These are phyloP conservation scores for Leishmania tarentolae DNA, from an alignment of 208 protist genomes.

Conservation along the genomic window DNA sequence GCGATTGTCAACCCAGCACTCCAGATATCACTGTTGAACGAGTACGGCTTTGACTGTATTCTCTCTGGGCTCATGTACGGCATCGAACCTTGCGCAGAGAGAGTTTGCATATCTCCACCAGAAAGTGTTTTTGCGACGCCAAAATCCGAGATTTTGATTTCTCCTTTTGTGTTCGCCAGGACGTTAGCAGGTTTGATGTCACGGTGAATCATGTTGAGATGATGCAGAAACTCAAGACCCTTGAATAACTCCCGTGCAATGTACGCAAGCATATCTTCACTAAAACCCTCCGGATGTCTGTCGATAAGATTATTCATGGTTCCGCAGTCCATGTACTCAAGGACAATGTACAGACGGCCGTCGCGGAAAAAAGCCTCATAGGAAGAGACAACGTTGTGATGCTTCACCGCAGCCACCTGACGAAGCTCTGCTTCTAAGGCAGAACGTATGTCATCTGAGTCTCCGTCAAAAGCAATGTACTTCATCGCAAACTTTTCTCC, in stretches of 20 bases:
- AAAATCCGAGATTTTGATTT: conserved; percentile 98
- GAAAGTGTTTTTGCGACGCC: conserved; percentile 92
- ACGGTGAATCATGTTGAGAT: conserved; percentile 92
- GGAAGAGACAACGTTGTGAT: conserved; percentile 90
- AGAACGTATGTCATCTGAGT: conserved; percentile 71
- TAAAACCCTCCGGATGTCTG: conserved; percentile 64
- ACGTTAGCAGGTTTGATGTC: conserved; percentile 98
- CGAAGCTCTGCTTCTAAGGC: conserved; percentile 78
- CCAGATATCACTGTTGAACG: conserved; percentile 93
- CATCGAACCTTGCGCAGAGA: conserved; percentile 90
- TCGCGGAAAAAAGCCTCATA: conserved; percentile 92
- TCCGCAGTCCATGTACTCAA: conserved; percentile 91
- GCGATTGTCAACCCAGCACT: conserved; percentile 90
- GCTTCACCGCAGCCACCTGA: conserved; percentile 82
- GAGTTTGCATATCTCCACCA: conserved; percentile 72
- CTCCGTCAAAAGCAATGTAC: conserved; percentile 77
- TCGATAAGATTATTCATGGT: conserved; percentile 89
- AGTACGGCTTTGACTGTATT: conserved; percentile 89
- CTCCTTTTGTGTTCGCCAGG: conserved; percentile 94
- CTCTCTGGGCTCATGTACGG: conserved; percentile 95
- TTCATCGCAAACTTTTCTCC: conserved; percentile 88
- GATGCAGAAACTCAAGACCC: conserved; percentile 85
- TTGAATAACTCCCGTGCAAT: conserved; percentile 85
- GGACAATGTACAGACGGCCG: conserved; percentile 83
- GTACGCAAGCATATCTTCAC: conserved; percentile 81